These are phyloP conservation scores for Metschnikowia dekortorum DNA, from an alignment of 805 yeast species.

Conservation along the genomic window DNA sequence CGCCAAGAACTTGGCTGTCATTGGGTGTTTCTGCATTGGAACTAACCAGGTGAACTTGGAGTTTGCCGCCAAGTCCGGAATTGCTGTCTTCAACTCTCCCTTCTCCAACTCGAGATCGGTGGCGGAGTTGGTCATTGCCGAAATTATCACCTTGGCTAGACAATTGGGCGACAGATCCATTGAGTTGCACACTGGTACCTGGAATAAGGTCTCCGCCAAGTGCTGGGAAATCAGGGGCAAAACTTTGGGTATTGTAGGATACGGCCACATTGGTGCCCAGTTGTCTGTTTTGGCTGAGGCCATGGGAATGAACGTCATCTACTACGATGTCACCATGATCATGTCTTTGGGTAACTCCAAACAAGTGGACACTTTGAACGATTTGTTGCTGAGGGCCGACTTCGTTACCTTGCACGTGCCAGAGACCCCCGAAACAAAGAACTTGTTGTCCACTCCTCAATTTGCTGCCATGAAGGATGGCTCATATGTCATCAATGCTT, in stretches of 20 bases:
- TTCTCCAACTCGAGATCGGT: constrained; percentile 98
- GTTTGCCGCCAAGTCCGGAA: constrained; percentile 86
- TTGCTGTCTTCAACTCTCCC: constrained; percentile 97
- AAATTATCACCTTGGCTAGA: constrained; percentile 89
- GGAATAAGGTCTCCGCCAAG: constrained; percentile 93
- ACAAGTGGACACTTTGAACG: constrained; percentile 83
- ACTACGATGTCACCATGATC: constrained; percentile 87
- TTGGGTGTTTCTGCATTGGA: constrained; percentile 99
- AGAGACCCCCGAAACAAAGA: constrained; percentile 86
- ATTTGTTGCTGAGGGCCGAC: constrained; percentile 75
- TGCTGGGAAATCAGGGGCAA: constrained; percentile 99
- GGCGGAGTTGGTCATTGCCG: constrained; percentile 95
- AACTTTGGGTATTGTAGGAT: constrained; percentile 94
- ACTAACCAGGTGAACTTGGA: constrained; percentile 96
- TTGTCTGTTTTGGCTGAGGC: constrained; percentile 95
- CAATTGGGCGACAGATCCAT: constrained; percentile 95
- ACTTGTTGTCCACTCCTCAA: constrained; percentile 84
- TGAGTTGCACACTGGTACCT: constrained; percentile 92
- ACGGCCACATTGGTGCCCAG: constrained; percentile 98
- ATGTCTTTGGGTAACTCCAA: constrained; percentile 97
- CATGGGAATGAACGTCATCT: constrained; percentile 94
- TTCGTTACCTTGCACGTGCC: constrained; percentile 94
- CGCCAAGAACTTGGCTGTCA: constrained; percentile 82
- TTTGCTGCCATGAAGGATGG: constrained; percentile 96
- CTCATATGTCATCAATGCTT: constrained; percentile 88